Percentiles rank a stretch among this genome's conserved stretches.
These are phyloP conservation scores for Neofusicoccum ribis DNA, from an alignment of 2,329 filamentous ascomycete species.

Conservation along the genomic window DNA sequence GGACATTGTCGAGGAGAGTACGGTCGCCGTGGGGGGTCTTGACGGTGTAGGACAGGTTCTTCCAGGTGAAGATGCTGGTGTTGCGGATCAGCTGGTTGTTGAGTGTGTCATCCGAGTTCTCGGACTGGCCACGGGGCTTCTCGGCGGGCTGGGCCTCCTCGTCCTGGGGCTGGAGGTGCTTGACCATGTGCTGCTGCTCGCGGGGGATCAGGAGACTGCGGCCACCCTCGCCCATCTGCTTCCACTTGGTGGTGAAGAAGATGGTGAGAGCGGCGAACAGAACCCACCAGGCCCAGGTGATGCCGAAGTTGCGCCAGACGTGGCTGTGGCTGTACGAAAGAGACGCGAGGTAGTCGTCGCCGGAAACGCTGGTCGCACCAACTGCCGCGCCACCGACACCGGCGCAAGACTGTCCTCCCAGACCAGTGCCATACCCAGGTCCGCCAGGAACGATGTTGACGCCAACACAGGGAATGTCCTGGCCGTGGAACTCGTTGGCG, in stretches of 20 bases:
- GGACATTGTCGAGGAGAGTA: constrained; percentile 21
- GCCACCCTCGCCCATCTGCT: constrained; percentile 53
- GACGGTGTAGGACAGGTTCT: constrained; percentile 21
- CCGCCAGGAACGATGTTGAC: constrained; percentile 54
- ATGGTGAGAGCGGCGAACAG: constrained; percentile 62
- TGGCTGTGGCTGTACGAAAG: constrained; percentile 43
- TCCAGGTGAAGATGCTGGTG: constrained; percentile 70
- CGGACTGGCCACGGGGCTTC: not conserved
- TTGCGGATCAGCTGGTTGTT: constrained; percentile 57
- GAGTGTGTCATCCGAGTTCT: constrained; percentile 16
- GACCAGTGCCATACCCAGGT: constrained; percentile 43
- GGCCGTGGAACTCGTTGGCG: constrained; percentile 25
- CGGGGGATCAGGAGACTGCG: constrained; percentile 62
- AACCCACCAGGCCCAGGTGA: constrained; percentile 62
- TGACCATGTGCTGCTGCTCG: constrained; percentile 40
- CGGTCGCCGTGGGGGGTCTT: constrained; percentile 23
- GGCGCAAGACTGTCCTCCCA: constrained; percentile 53
- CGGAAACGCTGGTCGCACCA: constrained; percentile 53
- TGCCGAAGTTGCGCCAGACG: constrained; percentile 29
- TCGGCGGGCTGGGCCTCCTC: constrained; percentile 49
- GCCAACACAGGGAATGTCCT: constrained; percentile 50
- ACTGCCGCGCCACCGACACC: constrained; percentile 57
- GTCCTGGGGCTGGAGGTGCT: constrained; percentile 40
- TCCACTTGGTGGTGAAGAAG: constrained; percentile 59
- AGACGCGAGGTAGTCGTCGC: constrained; percentile 59